phyloP scores from a whole-genome alignment of 1,139 yeast species.

The Geotrichum restrictum region DNA sequence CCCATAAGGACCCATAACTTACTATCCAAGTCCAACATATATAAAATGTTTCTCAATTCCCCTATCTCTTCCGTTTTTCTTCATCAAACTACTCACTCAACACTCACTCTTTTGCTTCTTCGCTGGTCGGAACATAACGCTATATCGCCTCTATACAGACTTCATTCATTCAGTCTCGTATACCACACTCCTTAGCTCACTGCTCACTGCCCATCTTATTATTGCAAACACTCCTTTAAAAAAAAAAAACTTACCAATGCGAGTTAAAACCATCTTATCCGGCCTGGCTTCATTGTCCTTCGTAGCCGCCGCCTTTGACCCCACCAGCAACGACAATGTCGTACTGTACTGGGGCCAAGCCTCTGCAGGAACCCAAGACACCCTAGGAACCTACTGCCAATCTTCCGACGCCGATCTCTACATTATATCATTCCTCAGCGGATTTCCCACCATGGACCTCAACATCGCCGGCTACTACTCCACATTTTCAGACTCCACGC shows the following conservation, averaged over 20 bases:
- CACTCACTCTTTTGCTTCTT: neutral
- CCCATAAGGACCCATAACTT: too few relatives aligned
- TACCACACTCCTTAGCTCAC: neutral
- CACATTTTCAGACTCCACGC: constrained; percentile 49
- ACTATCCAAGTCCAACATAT: too few relatives aligned
- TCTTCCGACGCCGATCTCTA: constrained; percentile 68
- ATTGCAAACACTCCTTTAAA: neutral
- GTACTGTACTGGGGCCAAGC: constrained; percentile 93
- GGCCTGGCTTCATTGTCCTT: constrained; percentile 4
- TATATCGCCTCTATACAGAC: neutral
- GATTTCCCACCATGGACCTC: constrained; percentile 51
- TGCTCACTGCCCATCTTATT: neutral
- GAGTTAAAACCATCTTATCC: neutral
- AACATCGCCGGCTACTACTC: constrained; percentile 68
- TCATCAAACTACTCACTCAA: neutral
- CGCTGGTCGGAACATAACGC: constrained; percentile 5
- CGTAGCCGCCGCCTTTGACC: constrained; percentile 16
- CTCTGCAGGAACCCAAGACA: constrained; percentile 57
- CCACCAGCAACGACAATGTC: constrained; percentile 31
- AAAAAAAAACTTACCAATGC: constrained; percentile 12
- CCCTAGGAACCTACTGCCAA: constrained; percentile 64
- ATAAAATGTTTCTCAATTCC: neutral
- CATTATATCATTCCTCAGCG: constrained; percentile 63
- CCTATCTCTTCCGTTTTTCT: neutral
- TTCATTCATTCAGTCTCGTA: constrained; percentile 2